Evolutionary conservation across 2,329 filamentous ascomycete genomes (phyloP).

Genomic region (Xylariaceae sp.): DNA sequence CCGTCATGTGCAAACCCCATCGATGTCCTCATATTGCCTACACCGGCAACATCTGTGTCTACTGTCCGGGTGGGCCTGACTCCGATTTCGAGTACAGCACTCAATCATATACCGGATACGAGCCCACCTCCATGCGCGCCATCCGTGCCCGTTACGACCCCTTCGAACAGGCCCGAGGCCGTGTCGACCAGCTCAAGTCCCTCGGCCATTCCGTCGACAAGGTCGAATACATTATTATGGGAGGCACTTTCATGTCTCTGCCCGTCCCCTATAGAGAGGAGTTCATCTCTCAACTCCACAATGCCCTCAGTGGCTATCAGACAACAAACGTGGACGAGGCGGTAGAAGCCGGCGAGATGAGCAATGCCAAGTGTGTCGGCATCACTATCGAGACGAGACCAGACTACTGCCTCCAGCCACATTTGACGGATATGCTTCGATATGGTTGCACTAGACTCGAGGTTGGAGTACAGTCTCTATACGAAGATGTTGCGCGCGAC

Average conservation of each 20-base stretch:
- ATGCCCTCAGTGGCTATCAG: conserved; percentile 93
- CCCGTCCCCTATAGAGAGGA: conserved; percentile 84
- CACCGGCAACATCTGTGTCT: conserved; percentile 98
- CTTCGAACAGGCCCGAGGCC: conserved; percentile 92
- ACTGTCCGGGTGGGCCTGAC: conserved; percentile 95
- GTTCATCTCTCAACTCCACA: conserved; percentile 95
- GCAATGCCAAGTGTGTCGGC: conserved; percentile 94
- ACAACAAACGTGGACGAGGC: conserved; percentile 94
- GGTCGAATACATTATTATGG: conserved; percentile 99
- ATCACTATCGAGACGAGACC: conserved; percentile 98
- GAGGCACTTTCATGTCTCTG: conserved; percentile 97
- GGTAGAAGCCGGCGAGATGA: conserved; percentile 91
- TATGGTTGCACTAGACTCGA: conserved; percentile 95
- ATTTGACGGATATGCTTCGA: conserved; percentile 92
- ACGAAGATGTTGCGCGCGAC: conserved; percentile 97
- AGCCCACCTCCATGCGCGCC: conserved; percentile 96
- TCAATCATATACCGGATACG: conserved; percentile 97
- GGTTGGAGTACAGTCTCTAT: conserved; percentile 92
- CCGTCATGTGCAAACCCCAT: conserved; percentile 99
- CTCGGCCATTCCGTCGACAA: conserved; percentile 97
- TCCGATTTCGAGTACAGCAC: conserved; percentile 99
- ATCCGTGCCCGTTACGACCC: conserved; percentile 97
- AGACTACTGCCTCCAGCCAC: conserved; percentile 95
- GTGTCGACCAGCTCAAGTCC: conserved; percentile 94
- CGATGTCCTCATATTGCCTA: conserved; percentile 97